Base-by-base conservation (phyloP, 805 yeast species). In the Lipomyces spencermartinsiae region DNA sequence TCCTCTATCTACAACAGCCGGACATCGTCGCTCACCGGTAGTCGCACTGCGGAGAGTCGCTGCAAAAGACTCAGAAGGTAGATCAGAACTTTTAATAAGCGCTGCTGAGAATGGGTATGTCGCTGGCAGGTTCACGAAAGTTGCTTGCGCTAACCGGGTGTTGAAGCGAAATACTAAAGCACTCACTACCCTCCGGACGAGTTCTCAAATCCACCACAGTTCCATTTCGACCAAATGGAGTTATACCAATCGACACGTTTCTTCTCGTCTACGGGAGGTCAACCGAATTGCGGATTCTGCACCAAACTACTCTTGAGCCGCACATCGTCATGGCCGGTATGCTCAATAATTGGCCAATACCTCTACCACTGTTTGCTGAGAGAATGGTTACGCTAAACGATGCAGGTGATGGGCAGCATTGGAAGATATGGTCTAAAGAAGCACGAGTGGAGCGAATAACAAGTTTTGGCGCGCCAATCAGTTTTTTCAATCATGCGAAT, bases 341-440 rank as follows among this genome's bases (percentile, higher is more conserved):
- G 39, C 69, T 71, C 14, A 14, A 29, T 2, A 37, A 58, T 10
- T 71, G 73, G 73, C 73, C 73, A 9, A 68, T 70, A 14, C 73
- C 73, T 10, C 49, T 66, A 14, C 63, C 65, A 7, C 58, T 71
- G 14, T 70, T 67, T 51, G 71, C 67, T 5, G 73, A 65, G 34
- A 64, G 70, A n/a, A 49, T 71, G n/a, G 64, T 71, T 19, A 71
- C 73, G 29, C 61, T 71, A n/a, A 64, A 70, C 43, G 60, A 57
- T 10, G 10, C 22, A 12, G 73, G 73, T 1, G 59, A 60, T 6
- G 73, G 69, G 19, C 55, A 58, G n/a, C 61, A 65, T 35, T 71
- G 73, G 73, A 70, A 70, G 19, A 61, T 71, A 16, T 70, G 73
- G 73, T 60, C 65, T 1, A 69, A 67, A 9, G 73, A 71, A 37